Base-by-base conservation (phyloP, 331 rosid species). In the Rhamnella rubrinervis region DNA sequence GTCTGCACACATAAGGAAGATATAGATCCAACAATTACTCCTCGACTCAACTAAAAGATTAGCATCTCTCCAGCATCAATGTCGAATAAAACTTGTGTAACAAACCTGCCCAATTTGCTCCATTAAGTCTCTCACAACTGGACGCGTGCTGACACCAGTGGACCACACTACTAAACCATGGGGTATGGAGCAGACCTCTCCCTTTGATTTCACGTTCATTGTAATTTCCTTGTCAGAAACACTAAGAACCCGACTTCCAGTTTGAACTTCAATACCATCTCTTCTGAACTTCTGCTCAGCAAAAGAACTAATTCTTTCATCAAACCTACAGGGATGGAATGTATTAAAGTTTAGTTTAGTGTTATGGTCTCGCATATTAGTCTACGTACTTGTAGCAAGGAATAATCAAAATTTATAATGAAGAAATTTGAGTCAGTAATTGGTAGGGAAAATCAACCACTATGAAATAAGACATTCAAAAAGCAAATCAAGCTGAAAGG, bases 131-230 rank as follows among this genome's bases (percentile, higher is more conserved):
- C 71, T 83, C 78, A 93, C 84, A 71, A 93, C 97, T 25, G 98
- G 98, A 83, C 91, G 82, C 73, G 98, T 87, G 78, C 83, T 75
- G 56, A 93, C 73, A 21, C 98, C 98, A 49, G 98, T 93, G 75
- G 98, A 89, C 98, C 98, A 93, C 61, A 93, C 89, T 79, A 93
- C 65, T 78, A 93, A 70, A 44, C 97, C 98, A 70, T 93, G 96
- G 8, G 98, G 98, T 35, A 84, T 31, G 55, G 92, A 83, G 89
- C 74, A 83, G 57, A 81, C 67, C 72, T 77, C 88, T 77, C 91
- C 98, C 1, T 80, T 85, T 66, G 97, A 77, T 83, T 89, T 87
- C 75, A 73, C 68, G 80, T 85, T 85, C 96, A 89, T 9, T 38
- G 77, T 77, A 72, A 93, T 85, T 61, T 85, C 96, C 81, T 85